A percentile compares a stretch with the other conserved stretches of the same genome.
Evolutionary conservation across 2,329 filamentous ascomycete genomes (phyloP).

Genomic region (Claviceps monticola): DNA sequence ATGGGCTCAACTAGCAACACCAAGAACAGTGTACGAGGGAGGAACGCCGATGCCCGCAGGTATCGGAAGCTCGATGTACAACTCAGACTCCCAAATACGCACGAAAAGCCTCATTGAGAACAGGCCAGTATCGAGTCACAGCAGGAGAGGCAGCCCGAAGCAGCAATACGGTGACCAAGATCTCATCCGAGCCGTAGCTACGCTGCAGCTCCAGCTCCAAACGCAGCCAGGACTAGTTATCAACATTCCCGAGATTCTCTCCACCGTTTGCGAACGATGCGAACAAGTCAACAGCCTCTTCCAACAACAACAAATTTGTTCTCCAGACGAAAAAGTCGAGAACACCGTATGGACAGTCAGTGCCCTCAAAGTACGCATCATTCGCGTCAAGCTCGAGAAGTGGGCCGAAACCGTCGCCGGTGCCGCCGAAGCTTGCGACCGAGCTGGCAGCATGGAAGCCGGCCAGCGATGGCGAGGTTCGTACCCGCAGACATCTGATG

Average conservation of each 20-base stretch:
- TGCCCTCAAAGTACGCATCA: conserved; percentile 32
- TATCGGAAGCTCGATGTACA: conserved; percentile 11
- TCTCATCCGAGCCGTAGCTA: conserved; percentile 25
- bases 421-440: conserved; percentile 15
- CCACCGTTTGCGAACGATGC: conserved; percentile 26
- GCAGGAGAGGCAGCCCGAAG: conserved; percentile 2
- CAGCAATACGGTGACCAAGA: conserved; percentile 18
- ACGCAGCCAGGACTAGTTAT: conserved; percentile 30
- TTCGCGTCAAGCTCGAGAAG: conserved; percentile 29
- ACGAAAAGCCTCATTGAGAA: conserved; percentile 4
- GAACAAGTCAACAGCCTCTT: conserved; percentile 28
- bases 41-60: conserved; percentile 14
- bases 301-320: conserved; percentile 16
- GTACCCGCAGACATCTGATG: conserved; percentile 6
- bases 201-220: conserved; percentile 27
- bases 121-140: background rate
- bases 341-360: conserved; percentile 36
- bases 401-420: conserved; percentile 32
- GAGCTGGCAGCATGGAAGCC: conserved; percentile 4
- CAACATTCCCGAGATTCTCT: conserved; percentile 29
- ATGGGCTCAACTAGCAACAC: conserved; percentile 33
- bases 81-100: conserved; percentile 12
- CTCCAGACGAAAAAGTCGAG: conserved; percentile 21
- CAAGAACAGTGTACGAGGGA: conserved; percentile 16
- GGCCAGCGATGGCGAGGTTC: conserved; percentile 7